Evolutionary conservation across 371 early-diverging fungal species (phyloP), one percentile per base, ranked within the genome.

Genomic region (Mucor mucedo): DNA sequence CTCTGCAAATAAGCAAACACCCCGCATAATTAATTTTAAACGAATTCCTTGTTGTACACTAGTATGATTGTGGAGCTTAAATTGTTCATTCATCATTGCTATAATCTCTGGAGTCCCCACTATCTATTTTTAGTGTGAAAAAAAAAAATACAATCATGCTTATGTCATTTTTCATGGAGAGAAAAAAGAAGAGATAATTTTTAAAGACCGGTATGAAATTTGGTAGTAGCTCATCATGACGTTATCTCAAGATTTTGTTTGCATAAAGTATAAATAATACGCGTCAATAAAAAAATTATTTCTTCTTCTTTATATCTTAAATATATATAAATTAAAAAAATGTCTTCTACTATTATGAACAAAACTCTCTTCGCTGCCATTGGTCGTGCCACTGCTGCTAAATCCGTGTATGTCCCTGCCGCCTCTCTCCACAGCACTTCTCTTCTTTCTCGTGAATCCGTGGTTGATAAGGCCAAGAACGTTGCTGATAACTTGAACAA

Each of bases 391-490:
- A 58, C 69, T 32, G 38, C 52, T 49, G 21, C 11, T 48, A 10
- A 42, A 45, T 47, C 50, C 28, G 55, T 44, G 10, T 66, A 47
- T 60, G 41, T 61, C 13, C 67, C 73, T 13, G 55, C 68, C 30
- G 55, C 70, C 14, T 67, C 58, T 54, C 45, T 62, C 50, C 67
- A 66, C 14, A 6, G 60, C 5, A 54, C 64, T 0, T 52, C 63
- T 44, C 35, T 61, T 28, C 11, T 52, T 10, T 29, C 39, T 6
- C 66, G 70, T 35, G 69, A 75, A 61, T 55, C 55, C 4, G 57
- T 69, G 1, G 57, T 69, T 10, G 72, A 69, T 9, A 69, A 69
- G 21, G 72, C 65, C n/a, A 75, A 75, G 45, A 55, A 72, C 14
- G 58, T 65, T 40, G 76, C 52, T 27, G 62, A 75, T 13, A 53